These are phyloP conservation scores for Plasmopara halstedii DNA, from an alignment of 352 stramenopile species.

Conservation along the genomic window DNA sequence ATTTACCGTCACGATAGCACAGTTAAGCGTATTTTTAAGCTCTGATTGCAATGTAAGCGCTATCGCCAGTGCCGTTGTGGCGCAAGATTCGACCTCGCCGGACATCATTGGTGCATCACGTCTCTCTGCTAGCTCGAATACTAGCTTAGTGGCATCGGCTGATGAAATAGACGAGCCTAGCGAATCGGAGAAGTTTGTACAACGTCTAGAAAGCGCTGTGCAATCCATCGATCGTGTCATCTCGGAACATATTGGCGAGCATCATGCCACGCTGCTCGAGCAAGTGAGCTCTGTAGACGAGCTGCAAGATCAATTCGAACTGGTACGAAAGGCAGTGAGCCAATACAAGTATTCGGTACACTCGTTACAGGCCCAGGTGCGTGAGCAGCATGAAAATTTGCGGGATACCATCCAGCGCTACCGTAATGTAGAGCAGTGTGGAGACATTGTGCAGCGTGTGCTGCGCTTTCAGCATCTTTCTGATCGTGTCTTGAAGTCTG, in stretches of 20 bases:
- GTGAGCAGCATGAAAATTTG: slow-evolving; percentile 49
- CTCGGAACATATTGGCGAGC: slow-evolving; percentile 65
- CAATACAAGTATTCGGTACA: slow-evolving; percentile 59
- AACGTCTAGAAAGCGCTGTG: slow-evolving; percentile 56
- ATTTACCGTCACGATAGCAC: slow-evolving; percentile 23
- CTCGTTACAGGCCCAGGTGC: slow-evolving; percentile 48
- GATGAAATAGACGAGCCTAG: slow-evolving; percentile 24
- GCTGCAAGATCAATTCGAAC: slow-evolving; percentile 49
- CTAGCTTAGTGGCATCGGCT: slow-evolving; percentile 2
- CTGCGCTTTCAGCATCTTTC: slow-evolving; percentile 74
- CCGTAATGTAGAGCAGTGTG: slow-evolving; percentile 70
- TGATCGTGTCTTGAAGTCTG: slow-evolving; percentile 36
- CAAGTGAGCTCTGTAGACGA: slow-evolving; percentile 76
- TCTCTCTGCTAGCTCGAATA: slow-evolving; percentile 11
- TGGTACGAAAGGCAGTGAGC: slow-evolving; percentile 48
- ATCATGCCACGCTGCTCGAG: slow-evolving; percentile 59
- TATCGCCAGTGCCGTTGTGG: slow-evolving; percentile 72
- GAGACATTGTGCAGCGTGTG: slow-evolving; percentile 59
- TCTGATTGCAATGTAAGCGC: slow-evolving; percentile 67
- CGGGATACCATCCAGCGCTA: slow-evolving; percentile 62
- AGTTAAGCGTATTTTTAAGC: slow-evolving; percentile 66
- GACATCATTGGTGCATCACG: slow-evolving; percentile 15
- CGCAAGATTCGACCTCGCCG: slow-evolving; percentile 41
- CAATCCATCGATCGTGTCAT: slow-evolving; percentile 71
- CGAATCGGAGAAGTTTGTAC: slow-evolving; percentile 70